phyloP scores from a whole-genome alignment of 345 rosid species.

The Salix viminalis region DNA sequence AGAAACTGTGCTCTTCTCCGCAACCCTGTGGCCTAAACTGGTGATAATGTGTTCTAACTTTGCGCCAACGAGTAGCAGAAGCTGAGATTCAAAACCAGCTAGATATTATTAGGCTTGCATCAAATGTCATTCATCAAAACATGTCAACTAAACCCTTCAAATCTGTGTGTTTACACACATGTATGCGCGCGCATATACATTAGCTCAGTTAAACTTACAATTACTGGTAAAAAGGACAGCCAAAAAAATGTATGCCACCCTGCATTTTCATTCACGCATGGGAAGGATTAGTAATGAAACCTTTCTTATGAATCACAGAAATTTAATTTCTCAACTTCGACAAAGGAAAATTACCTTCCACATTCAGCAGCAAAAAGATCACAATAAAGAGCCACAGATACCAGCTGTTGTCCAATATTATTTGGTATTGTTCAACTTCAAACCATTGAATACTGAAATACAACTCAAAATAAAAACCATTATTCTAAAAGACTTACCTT shows the following conservation, averaged over 20 bases:
- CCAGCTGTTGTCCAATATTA: constrained; percentile 43
- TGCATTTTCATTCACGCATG: constrained; percentile 22
- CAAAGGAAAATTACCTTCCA: constrained; percentile 44
- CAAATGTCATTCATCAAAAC: background rate
- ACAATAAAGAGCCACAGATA: constrained; percentile 87
- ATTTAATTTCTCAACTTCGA: background rate
- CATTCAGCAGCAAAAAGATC: constrained; percentile 64
- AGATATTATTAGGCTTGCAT: background rate
- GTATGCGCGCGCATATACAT: no score
- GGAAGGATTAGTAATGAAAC: background rate
- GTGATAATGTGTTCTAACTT: constrained; percentile 68
- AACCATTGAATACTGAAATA: background rate
- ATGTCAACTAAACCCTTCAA: no score
- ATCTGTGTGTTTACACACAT: background rate
- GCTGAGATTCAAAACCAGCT: constrained; percentile 32
- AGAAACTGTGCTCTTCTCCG: constrained; percentile 15
- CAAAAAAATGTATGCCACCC: constrained; percentile 89
- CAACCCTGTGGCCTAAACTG: constrained; percentile 48
- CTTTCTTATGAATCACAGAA: background rate
- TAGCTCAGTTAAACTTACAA: constrained; percentile 42
- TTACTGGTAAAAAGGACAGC: constrained; percentile 75
- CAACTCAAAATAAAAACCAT: background rate
- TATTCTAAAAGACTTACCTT: constrained; percentile 37
- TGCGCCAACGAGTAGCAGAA: constrained; percentile 73
- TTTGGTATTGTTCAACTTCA: background rate